phyloP scores from a whole-genome alignment of 2,329 filamentous ascomycete species.

The Fusarium vanettenii region DNA sequence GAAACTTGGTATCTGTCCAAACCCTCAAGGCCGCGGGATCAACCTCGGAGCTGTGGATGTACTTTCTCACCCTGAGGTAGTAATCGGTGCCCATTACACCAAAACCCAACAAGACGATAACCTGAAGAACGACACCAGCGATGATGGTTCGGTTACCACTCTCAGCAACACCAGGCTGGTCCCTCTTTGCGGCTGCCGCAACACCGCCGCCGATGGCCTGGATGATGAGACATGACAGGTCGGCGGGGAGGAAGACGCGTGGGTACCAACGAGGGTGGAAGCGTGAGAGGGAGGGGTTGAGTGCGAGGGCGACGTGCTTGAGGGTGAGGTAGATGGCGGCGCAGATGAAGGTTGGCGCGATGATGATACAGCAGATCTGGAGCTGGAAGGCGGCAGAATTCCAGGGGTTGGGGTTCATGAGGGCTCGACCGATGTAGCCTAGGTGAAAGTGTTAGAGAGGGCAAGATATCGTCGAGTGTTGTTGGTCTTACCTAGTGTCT shows the following conservation, averaged over 20 bases:
- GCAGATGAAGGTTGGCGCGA: constrained; percentile 70
- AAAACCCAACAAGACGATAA: constrained; percentile 61
- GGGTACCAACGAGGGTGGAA: constrained; percentile 65
- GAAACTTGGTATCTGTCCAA: constrained; percentile 58
- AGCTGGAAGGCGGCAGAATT: constrained; percentile 65
- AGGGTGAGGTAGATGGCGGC: constrained; percentile 73
- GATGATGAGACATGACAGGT: constrained; percentile 67
- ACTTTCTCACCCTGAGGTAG: constrained; percentile 54
- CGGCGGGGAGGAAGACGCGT: constrained; percentile 68
- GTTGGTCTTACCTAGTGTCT: constrained; percentile 58
- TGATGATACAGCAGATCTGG: constrained; percentile 69
- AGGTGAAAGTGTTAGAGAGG: neutral
- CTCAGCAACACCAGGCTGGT: constrained; percentile 53
- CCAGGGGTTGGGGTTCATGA: constrained; percentile 66
- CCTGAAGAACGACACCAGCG: constrained; percentile 65
- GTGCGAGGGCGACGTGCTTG: constrained; percentile 65
- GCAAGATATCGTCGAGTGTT: neutral
- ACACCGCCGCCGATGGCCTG: constrained; percentile 69
- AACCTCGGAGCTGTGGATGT: constrained; percentile 50
- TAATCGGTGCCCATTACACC: constrained; percentile 59
- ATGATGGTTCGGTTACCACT: constrained; percentile 65
- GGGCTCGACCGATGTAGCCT: constrained; percentile 66
- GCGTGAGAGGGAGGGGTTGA: constrained; percentile 63
- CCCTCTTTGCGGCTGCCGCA: constrained; percentile 60
- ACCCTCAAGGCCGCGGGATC: constrained; percentile 48